Evolutionary conservation across 2,329 filamentous ascomycete species (phyloP).

Genomic region (Elsinoe ampelina): DNA sequence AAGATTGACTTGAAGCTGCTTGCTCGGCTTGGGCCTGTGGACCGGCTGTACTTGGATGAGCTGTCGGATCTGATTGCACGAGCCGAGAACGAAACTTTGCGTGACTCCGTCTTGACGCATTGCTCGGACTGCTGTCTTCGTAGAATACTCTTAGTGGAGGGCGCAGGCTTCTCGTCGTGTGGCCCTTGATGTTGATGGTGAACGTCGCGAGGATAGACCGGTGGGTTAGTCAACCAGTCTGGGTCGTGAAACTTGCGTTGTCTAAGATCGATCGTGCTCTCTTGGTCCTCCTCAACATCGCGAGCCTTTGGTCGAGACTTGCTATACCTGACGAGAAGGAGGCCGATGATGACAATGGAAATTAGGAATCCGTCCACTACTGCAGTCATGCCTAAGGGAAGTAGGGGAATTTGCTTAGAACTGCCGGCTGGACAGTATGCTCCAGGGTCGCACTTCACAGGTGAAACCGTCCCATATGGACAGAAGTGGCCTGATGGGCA

Average conservation of each 20-base stretch:
- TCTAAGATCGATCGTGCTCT: conserved; percentile 17
- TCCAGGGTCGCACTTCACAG: conserved; percentile 40
- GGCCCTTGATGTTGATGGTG: conserved; percentile 7
- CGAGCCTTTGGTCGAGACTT: conserved; percentile 20
- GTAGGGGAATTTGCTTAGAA: conserved; percentile 33
- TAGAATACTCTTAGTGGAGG: conserved; percentile 3
- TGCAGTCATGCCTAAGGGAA: conserved; percentile 38
- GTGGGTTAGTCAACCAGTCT: conserved; percentile 29
- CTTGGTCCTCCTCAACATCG: conserved; percentile 14
- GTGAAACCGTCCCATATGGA: conserved; percentile 39
- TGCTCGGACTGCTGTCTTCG: neutral
- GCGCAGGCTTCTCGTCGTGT: neutral
- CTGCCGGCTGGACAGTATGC: conserved; percentile 41
- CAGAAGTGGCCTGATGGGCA: conserved; percentile 46
- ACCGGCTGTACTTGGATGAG: conserved; percentile 7
- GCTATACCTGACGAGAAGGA: conserved; percentile 30
- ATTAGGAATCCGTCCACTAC: conserved; percentile 37
- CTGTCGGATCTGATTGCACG: neutral
- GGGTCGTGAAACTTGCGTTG: conserved; percentile 22
- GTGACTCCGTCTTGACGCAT: neutral
- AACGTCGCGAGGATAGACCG: conserved; percentile 18
- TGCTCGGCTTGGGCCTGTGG: neutral
- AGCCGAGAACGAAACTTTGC: conserved; percentile 6
- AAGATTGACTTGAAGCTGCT: conserved; percentile 3
- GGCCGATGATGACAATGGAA: conserved; percentile 28